These are phyloP conservation scores for Flueggea neowawraea DNA, from an alignment of 441 rosid species.

Conservation along the genomic window DNA sequence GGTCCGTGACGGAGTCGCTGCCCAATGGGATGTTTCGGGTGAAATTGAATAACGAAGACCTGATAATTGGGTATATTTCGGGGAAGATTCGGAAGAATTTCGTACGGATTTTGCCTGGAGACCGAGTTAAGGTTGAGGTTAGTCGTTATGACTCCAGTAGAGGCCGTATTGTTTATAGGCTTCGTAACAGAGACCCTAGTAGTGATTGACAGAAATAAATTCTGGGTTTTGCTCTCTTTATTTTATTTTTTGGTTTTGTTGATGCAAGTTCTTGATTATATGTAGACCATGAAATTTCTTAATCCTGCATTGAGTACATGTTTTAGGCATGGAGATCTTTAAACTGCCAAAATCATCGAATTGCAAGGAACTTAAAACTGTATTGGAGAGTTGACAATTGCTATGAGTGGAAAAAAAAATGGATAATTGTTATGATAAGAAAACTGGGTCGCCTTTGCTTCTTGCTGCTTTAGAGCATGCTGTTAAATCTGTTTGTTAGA, in stretches of 20 bases:
- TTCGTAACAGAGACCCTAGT: conserved; percentile 30
- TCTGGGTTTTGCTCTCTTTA: neutral
- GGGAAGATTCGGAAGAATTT: conserved; percentile 86
- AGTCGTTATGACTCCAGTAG: conserved; percentile 79
- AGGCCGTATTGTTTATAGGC: conserved; percentile 70
- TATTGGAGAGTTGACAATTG: too few relatives aligned
- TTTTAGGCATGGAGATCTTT: too few relatives aligned
- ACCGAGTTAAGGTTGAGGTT: conserved; percentile 76
- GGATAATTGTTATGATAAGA: too few relatives aligned
- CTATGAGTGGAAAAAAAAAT: too few relatives aligned
- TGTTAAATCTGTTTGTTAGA: too few relatives aligned
- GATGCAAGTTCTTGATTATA: too few relatives aligned
- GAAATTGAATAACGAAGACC: conserved; percentile 53
- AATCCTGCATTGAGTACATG: too few relatives aligned
- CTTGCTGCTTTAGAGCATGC: too few relatives aligned
- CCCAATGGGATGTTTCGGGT: conserved; percentile 93
- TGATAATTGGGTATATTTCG: conserved; percentile 78
- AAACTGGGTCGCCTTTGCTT: too few relatives aligned
- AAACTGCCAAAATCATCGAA: too few relatives aligned
- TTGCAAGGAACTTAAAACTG: too few relatives aligned
- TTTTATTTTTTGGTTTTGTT: neutral
- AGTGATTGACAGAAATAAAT: neutral
- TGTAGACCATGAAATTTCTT: too few relatives aligned
- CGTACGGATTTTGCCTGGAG: conserved; percentile 81
- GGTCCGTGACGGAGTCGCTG: conserved; percentile 73